phyloP scores from a whole-genome alignment of 1,284 basidiomycete species.

The Somion occarium region DNA sequence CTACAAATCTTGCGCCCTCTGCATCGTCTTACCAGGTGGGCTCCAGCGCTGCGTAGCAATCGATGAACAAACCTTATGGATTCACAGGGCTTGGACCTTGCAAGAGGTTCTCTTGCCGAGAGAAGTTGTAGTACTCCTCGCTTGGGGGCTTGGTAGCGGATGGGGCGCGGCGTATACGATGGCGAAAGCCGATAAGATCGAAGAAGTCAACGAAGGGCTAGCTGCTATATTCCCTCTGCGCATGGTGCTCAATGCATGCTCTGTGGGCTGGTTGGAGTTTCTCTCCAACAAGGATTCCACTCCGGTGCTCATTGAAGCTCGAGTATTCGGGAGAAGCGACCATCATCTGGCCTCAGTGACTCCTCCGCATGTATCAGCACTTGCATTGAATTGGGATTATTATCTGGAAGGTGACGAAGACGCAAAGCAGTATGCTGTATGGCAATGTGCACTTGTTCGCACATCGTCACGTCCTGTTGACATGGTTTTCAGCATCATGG shows the following conservation, averaged over 20 bases:
- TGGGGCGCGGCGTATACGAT: too few relatives aligned
- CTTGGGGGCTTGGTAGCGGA: constrained; percentile 7
- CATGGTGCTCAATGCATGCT: too few relatives aligned
- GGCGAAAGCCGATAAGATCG: neutral
- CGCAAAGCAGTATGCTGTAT: constrained; percentile 5
- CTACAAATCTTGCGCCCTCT: too few relatives aligned
- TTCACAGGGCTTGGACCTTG: neutral
- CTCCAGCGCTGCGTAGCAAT: neutral
- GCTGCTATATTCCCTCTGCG: too few relatives aligned
- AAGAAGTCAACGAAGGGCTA: too few relatives aligned
- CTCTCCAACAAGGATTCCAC: constrained; percentile 16
- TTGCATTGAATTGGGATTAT: too few relatives aligned
- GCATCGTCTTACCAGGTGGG: neutral
- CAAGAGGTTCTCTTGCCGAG: neutral
- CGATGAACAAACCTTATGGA: neutral
- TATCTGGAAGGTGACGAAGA: constrained; percentile 11
- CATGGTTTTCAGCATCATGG: constrained; percentile 27
- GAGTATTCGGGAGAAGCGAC: too few relatives aligned
- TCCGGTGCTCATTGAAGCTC: too few relatives aligned
- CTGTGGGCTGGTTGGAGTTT: constrained; percentile 18
- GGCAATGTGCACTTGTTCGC: constrained; percentile 10
- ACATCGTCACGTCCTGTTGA: constrained; percentile 24
- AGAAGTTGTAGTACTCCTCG: neutral
- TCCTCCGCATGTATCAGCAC: constrained; percentile 15
- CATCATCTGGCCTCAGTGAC: too few relatives aligned